Evolutionary conservation across 805 yeast genomes (phyloP).

Genomic region (Monosporozyma unispora): DNA sequence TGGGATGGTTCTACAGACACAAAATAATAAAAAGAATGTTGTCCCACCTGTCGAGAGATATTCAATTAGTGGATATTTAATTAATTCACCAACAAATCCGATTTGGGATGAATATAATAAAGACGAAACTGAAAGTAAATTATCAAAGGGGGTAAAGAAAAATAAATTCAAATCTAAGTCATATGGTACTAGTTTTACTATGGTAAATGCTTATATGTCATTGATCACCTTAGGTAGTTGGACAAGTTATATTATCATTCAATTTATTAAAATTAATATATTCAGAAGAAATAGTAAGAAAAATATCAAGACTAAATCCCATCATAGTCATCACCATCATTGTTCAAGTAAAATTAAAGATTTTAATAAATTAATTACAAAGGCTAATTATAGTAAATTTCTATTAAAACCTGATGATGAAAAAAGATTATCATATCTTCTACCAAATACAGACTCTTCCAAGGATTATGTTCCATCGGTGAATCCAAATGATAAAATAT

Average conservation of each 20-base stretch:
- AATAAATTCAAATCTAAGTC: background rate
- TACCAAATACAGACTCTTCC: slow-evolving; percentile 24
- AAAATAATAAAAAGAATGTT: background rate
- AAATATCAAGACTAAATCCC: background rate
- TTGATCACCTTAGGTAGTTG: background rate
- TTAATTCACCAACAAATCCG: background rate
- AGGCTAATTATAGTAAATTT: slow-evolving; percentile 20
- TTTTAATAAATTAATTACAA: slow-evolving; percentile 18
- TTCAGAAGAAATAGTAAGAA: background rate
- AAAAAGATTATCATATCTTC: slow-evolving; percentile 13
- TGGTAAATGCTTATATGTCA: background rate
- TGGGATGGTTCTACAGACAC: background rate
- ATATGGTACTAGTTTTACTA: background rate
- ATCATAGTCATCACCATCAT: background rate
- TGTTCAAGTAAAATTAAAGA: slow-evolving; percentile 5
- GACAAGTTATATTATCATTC: background rate
- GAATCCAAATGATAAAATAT: background rate
- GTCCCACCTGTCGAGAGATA: too few species aligned
- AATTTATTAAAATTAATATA: background rate
- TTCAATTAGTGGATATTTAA: slow-evolving; percentile 3
- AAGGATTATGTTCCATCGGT: slow-evolving; percentile 3
- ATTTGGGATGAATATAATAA: background rate
- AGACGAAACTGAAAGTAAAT: background rate
- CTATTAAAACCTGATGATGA: slow-evolving; percentile 15
- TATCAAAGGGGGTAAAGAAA: too few species aligned